Base-by-base conservation (phyloP, 2,329 filamentous ascomycete species). In the Diaporthe ampelina region DNA sequence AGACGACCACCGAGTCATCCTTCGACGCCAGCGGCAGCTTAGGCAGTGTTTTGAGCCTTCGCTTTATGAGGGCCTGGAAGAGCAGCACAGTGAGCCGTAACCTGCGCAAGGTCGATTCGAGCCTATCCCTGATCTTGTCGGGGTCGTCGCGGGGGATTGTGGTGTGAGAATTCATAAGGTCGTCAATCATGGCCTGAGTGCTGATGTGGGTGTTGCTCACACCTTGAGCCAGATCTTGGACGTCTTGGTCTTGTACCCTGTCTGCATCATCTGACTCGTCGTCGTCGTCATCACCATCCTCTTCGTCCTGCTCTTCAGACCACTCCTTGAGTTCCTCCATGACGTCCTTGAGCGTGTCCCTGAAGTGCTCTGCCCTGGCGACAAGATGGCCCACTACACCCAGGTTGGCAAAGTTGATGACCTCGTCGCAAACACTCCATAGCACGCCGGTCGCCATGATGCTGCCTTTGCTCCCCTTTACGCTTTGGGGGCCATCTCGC, bases 301-400 rank as follows among this genome's bases (percentile, higher is more conserved):
- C 91, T 4, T 91, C 89, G 0, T 89, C 88, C 13, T 90, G 89
- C 78, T 95, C 93, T 1, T 95, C 93, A 26, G 92, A 91, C 95
- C 95, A 98, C 78, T 96, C 94, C 81, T 95, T 94, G 77, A 98
- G 83, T 84, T 98, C 96, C 76, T 94, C 91, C 78, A 97, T 90
- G 0, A 95, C 93, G 84, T 98, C 96, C 78, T 94, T 90, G 32
- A 98, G 85, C 3, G 93, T 90, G 73, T 94, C 94, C 54, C 91
- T 87, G 83, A 93, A 94, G 81, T 95, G 88, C 78, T 94, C 91
- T 1, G 93, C 93, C 80, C 93, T 95, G 77, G 89, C 87, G 0
- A 93, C 88, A 61, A 96, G 88, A 73, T 95, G 86, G 0, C 93
- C 94, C 0, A 89, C 90, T 7, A 97, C 88, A 0, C 95, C 95